phyloP scores from a whole-genome alignment of 2,329 filamentous ascomycete species.

The Moelleriella libera region DNA sequence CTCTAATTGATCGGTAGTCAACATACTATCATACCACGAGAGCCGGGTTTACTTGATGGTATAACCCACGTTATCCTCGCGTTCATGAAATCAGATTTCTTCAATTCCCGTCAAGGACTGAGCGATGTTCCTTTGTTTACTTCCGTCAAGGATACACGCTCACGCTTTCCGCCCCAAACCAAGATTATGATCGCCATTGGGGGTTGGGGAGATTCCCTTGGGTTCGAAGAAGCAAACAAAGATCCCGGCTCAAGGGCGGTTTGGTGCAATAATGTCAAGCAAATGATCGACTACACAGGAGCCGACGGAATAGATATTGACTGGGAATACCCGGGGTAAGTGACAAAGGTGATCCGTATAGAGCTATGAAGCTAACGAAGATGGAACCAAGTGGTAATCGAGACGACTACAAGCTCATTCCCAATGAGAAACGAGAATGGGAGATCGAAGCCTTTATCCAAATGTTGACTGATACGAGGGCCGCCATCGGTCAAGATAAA shows the following conservation, averaged over 20 bases:
- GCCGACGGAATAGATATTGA: constrained; percentile 55
- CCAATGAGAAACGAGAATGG: constrained; percentile 43
- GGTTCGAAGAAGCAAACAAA: constrained; percentile 44
- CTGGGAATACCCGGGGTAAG: constrained; percentile 46
- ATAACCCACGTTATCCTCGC: constrained; percentile 46
- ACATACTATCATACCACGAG: constrained; percentile 26
- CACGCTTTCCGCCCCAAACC: constrained; percentile 33
- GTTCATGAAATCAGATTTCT: constrained; percentile 38
- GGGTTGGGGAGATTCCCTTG: constrained; percentile 57
- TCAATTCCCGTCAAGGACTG: constrained; percentile 27
- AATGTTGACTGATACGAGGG: constrained; percentile 43
- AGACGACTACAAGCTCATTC: constrained; percentile 50
- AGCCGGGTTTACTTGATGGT: constrained; percentile 18
- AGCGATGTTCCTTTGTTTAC: constrained; percentile 37
- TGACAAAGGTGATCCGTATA: background rate
- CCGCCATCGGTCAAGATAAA: constrained; percentile 39
- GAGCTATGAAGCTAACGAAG: background rate
- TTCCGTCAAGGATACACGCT: constrained; percentile 30
- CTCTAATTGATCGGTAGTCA: constrained; percentile 21
- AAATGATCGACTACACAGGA: constrained; percentile 45
- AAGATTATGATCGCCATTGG: constrained; percentile 60
- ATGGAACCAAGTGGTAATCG: constrained; percentile 42
- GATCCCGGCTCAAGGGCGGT: constrained; percentile 33
- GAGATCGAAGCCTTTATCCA: constrained; percentile 51
- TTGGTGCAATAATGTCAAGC: constrained; percentile 51